phyloP scores from a whole-genome alignment of 108 stramenopile genomes.

The Fistulifera pelliculosa region DNA sequence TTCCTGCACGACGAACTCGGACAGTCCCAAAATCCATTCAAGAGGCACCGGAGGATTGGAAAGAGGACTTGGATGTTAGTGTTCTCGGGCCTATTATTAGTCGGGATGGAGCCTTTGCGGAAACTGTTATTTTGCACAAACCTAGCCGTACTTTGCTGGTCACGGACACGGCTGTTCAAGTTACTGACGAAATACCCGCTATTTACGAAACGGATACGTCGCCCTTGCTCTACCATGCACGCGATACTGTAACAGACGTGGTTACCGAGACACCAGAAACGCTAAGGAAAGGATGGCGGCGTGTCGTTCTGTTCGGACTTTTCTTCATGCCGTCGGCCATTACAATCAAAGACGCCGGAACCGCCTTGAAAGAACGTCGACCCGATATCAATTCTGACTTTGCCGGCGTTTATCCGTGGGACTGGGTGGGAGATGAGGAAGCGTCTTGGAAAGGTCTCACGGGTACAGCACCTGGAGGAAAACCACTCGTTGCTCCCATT shows the following conservation, averaged over 20 bases:
- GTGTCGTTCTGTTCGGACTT: constrained; percentile 82
- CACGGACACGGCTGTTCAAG: constrained; percentile 84
- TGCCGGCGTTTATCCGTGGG: constrained; percentile 81
- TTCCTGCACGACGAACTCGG: constrained; percentile 56
- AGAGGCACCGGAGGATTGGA: constrained; percentile 68
- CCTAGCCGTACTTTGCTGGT: constrained; percentile 77
- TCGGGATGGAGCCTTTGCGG: constrained; percentile 87
- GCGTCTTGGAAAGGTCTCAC: constrained; percentile 73
- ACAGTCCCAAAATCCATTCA: constrained; percentile 32
- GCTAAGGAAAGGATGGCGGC: constrained; percentile 81
- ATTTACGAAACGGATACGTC: constrained; percentile 76
- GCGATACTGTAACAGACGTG: constrained; percentile 71
- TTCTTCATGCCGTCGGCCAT: constrained; percentile 83
- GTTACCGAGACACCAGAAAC: constrained; percentile 73
- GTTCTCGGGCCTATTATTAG: constrained; percentile 84
- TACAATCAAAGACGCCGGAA: constrained; percentile 58
- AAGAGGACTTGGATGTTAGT: constrained; percentile 51
- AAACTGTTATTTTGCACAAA: constrained; percentile 88
- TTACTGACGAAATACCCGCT: constrained; percentile 72
- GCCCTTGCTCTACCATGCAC: constrained; percentile 87
- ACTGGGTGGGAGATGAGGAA: constrained; percentile 75
- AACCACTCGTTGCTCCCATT: constrained; percentile 85
- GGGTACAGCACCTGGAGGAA: constrained; percentile 36
- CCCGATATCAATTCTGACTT: constrained; percentile 79
- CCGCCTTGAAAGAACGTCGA: constrained; percentile 63